Evolutionary conservation across 257 asterid genomes (phyloP).

Genomic region (Nemophila menziesii): DNA sequence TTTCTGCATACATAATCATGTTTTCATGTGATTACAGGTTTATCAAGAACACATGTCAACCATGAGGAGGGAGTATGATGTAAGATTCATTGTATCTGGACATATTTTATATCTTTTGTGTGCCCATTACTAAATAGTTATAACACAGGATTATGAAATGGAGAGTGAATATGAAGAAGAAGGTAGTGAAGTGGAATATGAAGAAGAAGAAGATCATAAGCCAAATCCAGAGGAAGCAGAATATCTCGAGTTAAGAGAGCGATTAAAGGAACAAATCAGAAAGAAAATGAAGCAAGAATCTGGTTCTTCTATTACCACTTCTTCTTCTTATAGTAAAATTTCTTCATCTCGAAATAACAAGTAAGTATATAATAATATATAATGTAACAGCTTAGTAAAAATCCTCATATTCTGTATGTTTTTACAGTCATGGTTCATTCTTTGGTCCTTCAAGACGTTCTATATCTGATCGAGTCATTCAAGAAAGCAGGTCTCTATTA

Average conservation of each 20-base stretch:
- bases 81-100: constrained; percentile 4
- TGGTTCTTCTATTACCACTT: constrained; percentile 38
- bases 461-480: constrained; percentile 89
- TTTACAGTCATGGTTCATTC: constrained; percentile 85
- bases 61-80: constrained; percentile 17
- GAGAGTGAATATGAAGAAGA: constrained; percentile 48
- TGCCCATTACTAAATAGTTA: background rate
- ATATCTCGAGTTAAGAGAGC: constrained; percentile 60
- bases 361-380: constrained; percentile 49
- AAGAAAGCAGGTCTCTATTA: constrained; percentile 84
- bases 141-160: constrained; percentile 56
- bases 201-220: constrained; percentile 42
- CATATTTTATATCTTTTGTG: background rate
- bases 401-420: background rate
- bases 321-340: constrained; percentile 35
- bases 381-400: background rate
- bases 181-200: constrained; percentile 35
- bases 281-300: constrained; percentile 57
- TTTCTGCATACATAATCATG: no score
- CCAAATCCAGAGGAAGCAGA: constrained; percentile 68
- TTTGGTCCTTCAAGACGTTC: constrained; percentile 94
- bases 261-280: constrained; percentile 49
- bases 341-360: constrained; percentile 35
- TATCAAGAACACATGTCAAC: background rate
- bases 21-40: background rate